Evolutionary conservation across 768 basidiomycete species (phyloP).

Genomic region (Aureoboletus auriporus): DNA sequence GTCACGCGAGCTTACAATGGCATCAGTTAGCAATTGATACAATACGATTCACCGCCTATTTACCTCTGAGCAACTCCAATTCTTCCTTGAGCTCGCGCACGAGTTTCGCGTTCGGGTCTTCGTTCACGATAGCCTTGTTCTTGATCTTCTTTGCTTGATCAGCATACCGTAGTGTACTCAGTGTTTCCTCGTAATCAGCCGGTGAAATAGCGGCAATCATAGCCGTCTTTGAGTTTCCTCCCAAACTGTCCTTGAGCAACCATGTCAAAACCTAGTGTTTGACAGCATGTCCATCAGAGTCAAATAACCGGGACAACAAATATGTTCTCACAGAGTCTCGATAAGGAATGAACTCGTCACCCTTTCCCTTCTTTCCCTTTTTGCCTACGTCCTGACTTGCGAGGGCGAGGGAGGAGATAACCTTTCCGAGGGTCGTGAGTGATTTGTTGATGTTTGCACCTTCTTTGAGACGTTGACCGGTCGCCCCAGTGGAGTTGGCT

Average conservation of each 20-base stretch:
- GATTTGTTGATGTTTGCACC: constrained; percentile 99
- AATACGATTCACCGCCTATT: constrained; percentile 9
- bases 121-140: constrained; percentile 99
- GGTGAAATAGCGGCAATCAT: constrained; percentile 99
- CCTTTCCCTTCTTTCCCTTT: constrained; percentile 87
- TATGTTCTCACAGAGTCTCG: constrained; percentile 79
- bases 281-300: constrained; percentile 4
- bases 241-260: constrained; percentile 96
- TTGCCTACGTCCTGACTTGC: constrained; percentile 57
- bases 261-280: constrained; percentile 82
- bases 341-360: constrained; percentile 92
- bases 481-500: constrained; percentile 97
- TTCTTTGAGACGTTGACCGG: constrained; percentile 93
- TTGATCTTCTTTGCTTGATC: constrained; percentile 99
- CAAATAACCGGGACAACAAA: neutral
- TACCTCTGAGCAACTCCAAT: constrained; percentile 85
- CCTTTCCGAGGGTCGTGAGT: constrained; percentile 94
- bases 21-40: constrained; percentile 5
- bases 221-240: constrained; percentile 96
- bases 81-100: constrained; percentile 99
- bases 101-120: constrained; percentile 98
- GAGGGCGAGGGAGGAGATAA: constrained; percentile 84
- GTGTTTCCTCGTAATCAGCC: constrained; percentile 97
- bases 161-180: constrained; percentile 95
- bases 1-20: constrained; percentile 65